Percentiles rank a stretch among this genome's conserved stretches.
Evolutionary conservation across 176 grass and related monocot species (phyloP).

Genomic region (Cenchrus americanus): DNA sequence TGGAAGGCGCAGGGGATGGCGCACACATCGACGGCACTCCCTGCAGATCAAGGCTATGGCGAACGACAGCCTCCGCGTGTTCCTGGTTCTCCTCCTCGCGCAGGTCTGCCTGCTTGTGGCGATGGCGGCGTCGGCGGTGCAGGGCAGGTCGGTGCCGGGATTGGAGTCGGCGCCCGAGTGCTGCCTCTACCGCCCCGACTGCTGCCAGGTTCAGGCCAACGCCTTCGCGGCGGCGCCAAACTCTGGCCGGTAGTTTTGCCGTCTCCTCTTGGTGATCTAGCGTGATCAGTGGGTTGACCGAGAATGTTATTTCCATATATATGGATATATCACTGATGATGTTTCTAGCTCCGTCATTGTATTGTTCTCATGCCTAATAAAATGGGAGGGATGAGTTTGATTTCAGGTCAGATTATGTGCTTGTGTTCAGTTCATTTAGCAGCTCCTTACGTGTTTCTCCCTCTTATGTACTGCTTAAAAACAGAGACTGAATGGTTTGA

Average conservation of each 20-base stretch:
- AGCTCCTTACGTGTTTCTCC: not conserved
- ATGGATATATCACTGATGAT: not conserved
- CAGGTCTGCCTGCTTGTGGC: conserved; percentile 37
- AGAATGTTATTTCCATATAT: not conserved
- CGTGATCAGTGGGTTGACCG: not conserved
- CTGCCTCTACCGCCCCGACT: conserved; percentile 35
- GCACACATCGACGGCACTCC: not conserved
- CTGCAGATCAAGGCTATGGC: not conserved
- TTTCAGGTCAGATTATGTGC: not conserved
- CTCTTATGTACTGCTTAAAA: too few species aligned
- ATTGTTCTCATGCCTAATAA: not conserved
- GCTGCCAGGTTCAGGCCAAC: not conserved
- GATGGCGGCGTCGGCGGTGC: conserved; percentile 26
- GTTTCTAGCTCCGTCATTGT: not conserved
- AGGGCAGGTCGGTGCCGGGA: not conserved
- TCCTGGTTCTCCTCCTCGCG: conserved; percentile 25
- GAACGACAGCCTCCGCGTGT: not conserved
- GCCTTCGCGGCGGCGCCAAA: not conserved
- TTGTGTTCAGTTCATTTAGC: not conserved
- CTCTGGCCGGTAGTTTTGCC: not conserved
- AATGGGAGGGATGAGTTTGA: not conserved
- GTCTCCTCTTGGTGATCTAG: not conserved
- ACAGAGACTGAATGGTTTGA: too few species aligned
- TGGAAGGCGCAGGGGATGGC: not conserved
- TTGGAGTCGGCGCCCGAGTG: not conserved